A percentile compares a stretch with the other conserved stretches of the same genome.
Conservation (phyloP, 768 basidiomycete genomes). For the Suillus americanus region DNA sequence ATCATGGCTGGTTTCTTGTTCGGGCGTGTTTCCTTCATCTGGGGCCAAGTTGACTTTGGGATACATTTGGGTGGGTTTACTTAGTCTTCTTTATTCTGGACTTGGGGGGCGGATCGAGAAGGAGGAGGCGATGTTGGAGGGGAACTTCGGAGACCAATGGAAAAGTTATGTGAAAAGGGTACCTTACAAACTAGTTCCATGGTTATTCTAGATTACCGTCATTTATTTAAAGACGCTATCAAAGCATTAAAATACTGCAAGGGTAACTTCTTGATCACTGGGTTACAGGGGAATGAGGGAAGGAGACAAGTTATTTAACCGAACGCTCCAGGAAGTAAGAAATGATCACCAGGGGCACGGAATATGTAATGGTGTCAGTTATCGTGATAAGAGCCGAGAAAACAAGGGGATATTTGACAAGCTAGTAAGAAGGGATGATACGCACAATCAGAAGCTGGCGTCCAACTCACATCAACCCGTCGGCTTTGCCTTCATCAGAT, state of each 20-base stretch:
- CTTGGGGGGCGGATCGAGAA: slow-evolving; percentile 13
- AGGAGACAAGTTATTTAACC: neutral
- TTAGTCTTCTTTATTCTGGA: neutral
- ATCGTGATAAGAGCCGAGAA: neutral
- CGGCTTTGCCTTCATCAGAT: slow-evolving; percentile 21
- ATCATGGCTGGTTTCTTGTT: slow-evolving; percentile 11
- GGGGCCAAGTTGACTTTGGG: neutral
- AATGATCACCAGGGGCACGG: neutral
- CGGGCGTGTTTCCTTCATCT: slow-evolving; percentile 5
- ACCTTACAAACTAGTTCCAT: slow-evolving; percentile 12
- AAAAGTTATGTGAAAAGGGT: slow-evolving; percentile 5
- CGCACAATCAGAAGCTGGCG: neutral
- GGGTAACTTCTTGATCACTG: neutral
- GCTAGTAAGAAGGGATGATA: neutral
- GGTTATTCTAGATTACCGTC: slow-evolving; percentile 1
- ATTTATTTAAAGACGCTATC: neutral
- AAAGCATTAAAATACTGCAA: neutral
- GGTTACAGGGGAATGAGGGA: neutral
- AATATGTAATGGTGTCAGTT: neutral
- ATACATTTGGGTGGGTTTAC: neutral
- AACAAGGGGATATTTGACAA: neutral
- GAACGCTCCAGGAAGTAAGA: neutral
- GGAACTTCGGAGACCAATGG: slow-evolving; percentile 14
- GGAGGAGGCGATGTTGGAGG: slow-evolving; percentile 13
- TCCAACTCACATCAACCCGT: slow-evolving; percentile 11